Evolutionary conservation across 2,329 filamentous ascomycete species (phyloP), one percentile per base, ranked within the genome.

Genomic region (Coniella lustricola): DNA sequence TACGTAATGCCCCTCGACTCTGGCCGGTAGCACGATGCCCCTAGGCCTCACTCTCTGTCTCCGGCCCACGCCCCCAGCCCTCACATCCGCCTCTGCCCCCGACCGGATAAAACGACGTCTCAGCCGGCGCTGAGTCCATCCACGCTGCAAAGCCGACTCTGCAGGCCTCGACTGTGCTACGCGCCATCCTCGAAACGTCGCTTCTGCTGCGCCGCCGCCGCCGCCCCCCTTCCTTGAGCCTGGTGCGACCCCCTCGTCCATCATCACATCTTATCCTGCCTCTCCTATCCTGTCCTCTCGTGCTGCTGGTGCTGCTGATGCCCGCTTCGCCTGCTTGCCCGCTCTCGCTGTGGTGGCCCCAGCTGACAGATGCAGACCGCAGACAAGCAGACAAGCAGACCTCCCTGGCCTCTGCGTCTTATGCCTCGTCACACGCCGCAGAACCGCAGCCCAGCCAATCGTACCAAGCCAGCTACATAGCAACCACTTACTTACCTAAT

Each of bases 1-100:
- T 50, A 53, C 44, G 48, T 50, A 53, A 53, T 50, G 48, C 48
- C 42, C 44, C 44, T 47, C 35, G 38, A 47, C 41, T 22, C 40
- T 53, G 33, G 39, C 35, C 44, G 47, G 49, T 44, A 53, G 48
- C 51, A 53, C 49, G 44, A 53, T 53, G 51, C 51, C 38, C 51
- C 41, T 49, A 45, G 51, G 51, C 51, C 42, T 41, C 44, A 50
- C 51, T 39, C 44, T 46, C 48, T 29, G 44, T 29, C 44, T 50
- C 38, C 51, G 44, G 51, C 48, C 48, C 41, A 50, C 50, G 51
- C 48, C 51, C 45, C 51, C 51, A 45, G 50, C 40, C 21, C 18
- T 47, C 33, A 53, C 40, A 50, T 43, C 45, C 25, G 41, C 34
- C 44, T 53, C 48, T 40, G 51, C 51, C 48, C 51, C 49, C 39